Evolutionary conservation across 352 stramenopile species (phyloP), one percentile per base, ranked within the genome.

Genomic region (Globisporangium parvum): DNA sequence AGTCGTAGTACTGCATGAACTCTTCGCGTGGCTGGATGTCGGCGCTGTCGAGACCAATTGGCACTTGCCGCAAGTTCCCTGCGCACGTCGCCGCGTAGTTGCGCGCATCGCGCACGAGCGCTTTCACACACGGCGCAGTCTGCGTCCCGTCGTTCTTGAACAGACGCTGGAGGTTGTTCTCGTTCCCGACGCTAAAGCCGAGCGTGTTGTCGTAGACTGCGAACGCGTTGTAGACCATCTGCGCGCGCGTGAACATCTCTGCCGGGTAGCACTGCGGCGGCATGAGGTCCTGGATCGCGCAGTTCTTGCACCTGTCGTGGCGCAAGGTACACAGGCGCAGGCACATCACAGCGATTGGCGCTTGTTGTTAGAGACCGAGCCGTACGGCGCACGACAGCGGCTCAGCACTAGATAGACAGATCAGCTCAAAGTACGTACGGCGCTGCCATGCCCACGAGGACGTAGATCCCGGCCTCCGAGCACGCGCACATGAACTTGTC

Each of bases 401-500:
- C n/a, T n/a, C n/a, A n/a, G n/a, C n/a, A n/a, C n/a, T n/a, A n/a
- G n/a, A n/a, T n/a, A n/a, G n/a, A n/a, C n/a, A n/a, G n/a, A n/a
- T n/a, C n/a, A n/a, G n/a, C n/a, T n/a, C n/a, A n/a, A n/a, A n/a
- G n/a, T n/a, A n/a, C n/a, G n/a, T 74, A 88, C 37, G 77, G 65
- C 11, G 81, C 81, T 0, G 68, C 61, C 59, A 92, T 74, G 39
- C 77, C 81, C 2, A 92, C 54, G 15, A 85, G 70, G 23, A 87
- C 71, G 65, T 92, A 92, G 59, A 92, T 92, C 6, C 77, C 79
- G 1, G 69, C 67, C n/a, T 88, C 54, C 2, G 75, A 71, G 26
- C 62, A 79, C 31, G 75, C 77, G 46, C 80, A 90, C 80, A 90
- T 90, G 66, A 90, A 90, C 51, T 88, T 82, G 73, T 88, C 80